phyloP scores from a whole-genome alignment of 768 basidiomycete genomes.

The Trametes cinnabarina region DNA sequence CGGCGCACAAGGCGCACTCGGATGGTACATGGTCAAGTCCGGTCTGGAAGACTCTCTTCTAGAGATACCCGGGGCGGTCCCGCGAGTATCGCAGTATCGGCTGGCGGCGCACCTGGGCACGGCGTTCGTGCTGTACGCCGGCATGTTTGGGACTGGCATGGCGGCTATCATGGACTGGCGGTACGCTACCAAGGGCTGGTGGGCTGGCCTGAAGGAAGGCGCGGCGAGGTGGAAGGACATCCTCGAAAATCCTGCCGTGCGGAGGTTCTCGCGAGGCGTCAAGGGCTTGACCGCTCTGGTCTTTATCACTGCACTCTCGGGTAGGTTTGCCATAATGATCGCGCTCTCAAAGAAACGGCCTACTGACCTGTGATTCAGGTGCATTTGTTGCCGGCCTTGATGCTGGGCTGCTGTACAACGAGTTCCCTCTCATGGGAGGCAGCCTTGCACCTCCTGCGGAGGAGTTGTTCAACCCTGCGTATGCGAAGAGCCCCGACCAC shows the following conservation, averaged over 20 bases:
- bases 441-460: constrained; percentile 74
- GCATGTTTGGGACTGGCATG: constrained; percentile 85
- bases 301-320: constrained; percentile 89
- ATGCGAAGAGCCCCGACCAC: constrained; percentile 65
- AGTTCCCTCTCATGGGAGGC: constrained; percentile 96
- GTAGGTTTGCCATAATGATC: constrained; percentile 39
- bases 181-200: constrained; percentile 53
- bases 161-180: constrained; percentile 77
- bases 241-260: constrained; percentile 55
- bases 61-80: constrained; percentile 78
- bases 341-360: background rate
- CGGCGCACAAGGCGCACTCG: constrained; percentile 87
- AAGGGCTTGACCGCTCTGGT: constrained; percentile 73
- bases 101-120: constrained; percentile 93
- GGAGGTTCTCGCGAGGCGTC: constrained; percentile 56
- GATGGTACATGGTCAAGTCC: constrained; percentile 99
- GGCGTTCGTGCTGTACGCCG: constrained; percentile 86
- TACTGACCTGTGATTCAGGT: constrained; percentile 45
- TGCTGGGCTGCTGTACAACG: constrained; percentile 96
- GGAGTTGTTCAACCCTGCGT: constrained; percentile 77
- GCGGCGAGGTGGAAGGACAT: constrained; percentile 42
- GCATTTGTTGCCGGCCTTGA: constrained; percentile 98
- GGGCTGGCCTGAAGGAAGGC: constrained; percentile 51
- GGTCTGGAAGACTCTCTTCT: constrained; percentile 84
- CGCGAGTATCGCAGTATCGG: constrained; percentile 95